phyloP scores from a whole-genome alignment of 1,139 yeast genomes.

The Yamadazyma friedrichii region DNA sequence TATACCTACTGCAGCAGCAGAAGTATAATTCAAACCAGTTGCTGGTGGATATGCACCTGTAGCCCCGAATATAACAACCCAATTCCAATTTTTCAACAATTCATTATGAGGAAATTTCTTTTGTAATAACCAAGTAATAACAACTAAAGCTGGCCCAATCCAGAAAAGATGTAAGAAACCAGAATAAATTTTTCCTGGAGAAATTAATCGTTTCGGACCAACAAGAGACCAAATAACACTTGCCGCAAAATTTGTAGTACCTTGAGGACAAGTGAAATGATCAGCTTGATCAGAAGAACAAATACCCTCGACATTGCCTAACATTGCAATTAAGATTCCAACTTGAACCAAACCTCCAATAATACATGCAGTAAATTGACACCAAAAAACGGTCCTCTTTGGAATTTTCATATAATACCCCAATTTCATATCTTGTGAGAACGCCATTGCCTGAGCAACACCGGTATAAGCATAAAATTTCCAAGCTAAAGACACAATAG shows the following conservation, averaged over 20 bases:
- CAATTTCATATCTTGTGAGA: slow-evolving; percentile 54
- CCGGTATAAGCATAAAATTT: slow-evolving; percentile 50
- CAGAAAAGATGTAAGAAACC: slow-evolving; percentile 41
- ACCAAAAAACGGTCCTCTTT: slow-evolving; percentile 42
- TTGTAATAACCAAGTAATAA: slow-evolving; percentile 39
- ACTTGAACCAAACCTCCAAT: slow-evolving; percentile 47
- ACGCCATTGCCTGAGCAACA: slow-evolving; percentile 53
- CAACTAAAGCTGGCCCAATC: slow-evolving; percentile 36
- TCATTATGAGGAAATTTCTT: slow-evolving; percentile 21
- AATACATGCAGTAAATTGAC: slow-evolving; percentile 46
- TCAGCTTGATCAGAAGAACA: slow-evolving; percentile 38
- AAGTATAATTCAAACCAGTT: slow-evolving; percentile 42
- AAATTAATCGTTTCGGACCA: slow-evolving; percentile 40
- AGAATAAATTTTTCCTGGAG: slow-evolving; percentile 38
- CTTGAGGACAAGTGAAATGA: slow-evolving; percentile 44
- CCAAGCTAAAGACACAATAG: slow-evolving; percentile 48
- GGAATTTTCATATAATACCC: slow-evolving; percentile 55
- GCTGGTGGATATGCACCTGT: slow-evolving; percentile 50
- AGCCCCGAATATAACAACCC: slow-evolving; percentile 50
- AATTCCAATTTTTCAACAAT: slow-evolving; percentile 39
- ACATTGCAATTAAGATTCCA: slow-evolving; percentile 45
- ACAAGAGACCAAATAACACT: slow-evolving; percentile 50
- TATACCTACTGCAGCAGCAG: slow-evolving; percentile 36
- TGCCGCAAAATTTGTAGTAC: slow-evolving; percentile 45
- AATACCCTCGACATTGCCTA: slow-evolving; percentile 42